A percentile compares a stretch with the other conserved stretches of the same genome.
Evolutionary conservation across 2,329 filamentous ascomycete species (phyloP).

Genomic region (Lasiodiplodia gonubiensis): DNA sequence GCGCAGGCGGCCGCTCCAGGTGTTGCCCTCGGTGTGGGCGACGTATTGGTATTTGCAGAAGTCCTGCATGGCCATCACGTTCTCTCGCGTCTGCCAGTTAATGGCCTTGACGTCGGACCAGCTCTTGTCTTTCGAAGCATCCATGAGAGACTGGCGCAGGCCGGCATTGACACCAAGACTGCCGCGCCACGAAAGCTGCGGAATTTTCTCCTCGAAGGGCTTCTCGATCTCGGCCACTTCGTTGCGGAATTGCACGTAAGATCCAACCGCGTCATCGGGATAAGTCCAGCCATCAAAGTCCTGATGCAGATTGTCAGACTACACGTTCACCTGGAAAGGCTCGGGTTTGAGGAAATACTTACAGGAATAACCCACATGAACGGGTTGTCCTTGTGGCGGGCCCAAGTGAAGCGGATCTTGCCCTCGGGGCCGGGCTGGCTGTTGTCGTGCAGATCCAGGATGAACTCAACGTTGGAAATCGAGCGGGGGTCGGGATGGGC

Average conservation of each 20-base stretch:
- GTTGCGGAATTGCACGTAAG: constrained; percentile 19
- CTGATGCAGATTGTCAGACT: neutral
- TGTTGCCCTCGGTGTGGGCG: constrained; percentile 36
- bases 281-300: constrained; percentile 13
- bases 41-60: constrained; percentile 35
- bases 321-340: neutral
- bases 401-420: constrained; percentile 22
- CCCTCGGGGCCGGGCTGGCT: constrained; percentile 12
- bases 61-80: constrained; percentile 33
- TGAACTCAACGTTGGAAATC: constrained; percentile 26
- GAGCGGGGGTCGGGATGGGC: constrained; percentile 14
- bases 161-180: constrained; percentile 35
- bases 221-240: constrained; percentile 26
- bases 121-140: constrained; percentile 33
- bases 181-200: constrained; percentile 42
- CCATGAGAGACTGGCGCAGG: constrained; percentile 35
- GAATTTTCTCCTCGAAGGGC: constrained; percentile 36
- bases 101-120: constrained; percentile 41
- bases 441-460: constrained; percentile 27
- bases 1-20: constrained; percentile 42
- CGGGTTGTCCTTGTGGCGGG: constrained; percentile 23
- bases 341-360: neutral
- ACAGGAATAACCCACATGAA: constrained; percentile 23
- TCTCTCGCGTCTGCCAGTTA: constrained; percentile 26
- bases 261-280: constrained; percentile 9